phyloP scores from a whole-genome alignment of 2,329 filamentous ascomycete species.

The Exophiala xenobiotica region DNA sequence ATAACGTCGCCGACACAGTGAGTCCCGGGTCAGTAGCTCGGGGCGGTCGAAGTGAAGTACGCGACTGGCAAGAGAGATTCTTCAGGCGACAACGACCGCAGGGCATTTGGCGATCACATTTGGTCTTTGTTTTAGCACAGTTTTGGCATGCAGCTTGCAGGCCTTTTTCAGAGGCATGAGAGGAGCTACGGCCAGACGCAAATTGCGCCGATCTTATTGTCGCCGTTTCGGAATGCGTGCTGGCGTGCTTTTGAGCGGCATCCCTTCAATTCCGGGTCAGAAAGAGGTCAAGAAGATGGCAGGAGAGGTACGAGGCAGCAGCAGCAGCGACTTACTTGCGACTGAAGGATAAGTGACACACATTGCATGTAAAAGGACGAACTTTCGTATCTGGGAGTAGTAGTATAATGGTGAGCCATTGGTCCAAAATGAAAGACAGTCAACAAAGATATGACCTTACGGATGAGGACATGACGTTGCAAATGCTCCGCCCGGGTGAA shows the following conservation, averaged over 20 bases:
- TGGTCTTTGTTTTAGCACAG: constrained; percentile 10
- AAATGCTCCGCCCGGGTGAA: constrained; percentile 7
- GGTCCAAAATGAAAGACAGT: not conserved
- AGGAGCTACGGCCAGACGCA: too few relatives aligned
- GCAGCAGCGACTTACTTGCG: constrained; percentile 9
- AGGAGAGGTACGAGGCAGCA: not conserved
- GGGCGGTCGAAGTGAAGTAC: not conserved
- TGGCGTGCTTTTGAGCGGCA: not conserved
- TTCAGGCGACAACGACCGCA: constrained; percentile 9
- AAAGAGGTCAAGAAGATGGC: not conserved
- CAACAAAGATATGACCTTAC: not conserved
- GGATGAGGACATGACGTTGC: constrained; percentile 8
- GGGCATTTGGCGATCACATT: constrained; percentile 8
- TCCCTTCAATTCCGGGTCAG: not conserved
- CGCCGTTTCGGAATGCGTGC: not conserved
- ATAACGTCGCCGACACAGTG: not conserved
- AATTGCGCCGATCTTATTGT: too few relatives aligned
- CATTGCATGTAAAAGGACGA: constrained; percentile 7
- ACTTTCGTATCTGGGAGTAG: constrained; percentile 4
- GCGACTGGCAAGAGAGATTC: not conserved
- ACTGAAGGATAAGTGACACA: constrained; percentile 4
- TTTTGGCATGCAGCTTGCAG: constrained; percentile 1
- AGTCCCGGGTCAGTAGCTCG: not conserved
- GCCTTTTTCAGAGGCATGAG: too few relatives aligned
- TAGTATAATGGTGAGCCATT: too few relatives aligned